phyloP scores from a whole-genome alignment of 805 yeast genomes.

The Myxozyma lipomycoides region DNA sequence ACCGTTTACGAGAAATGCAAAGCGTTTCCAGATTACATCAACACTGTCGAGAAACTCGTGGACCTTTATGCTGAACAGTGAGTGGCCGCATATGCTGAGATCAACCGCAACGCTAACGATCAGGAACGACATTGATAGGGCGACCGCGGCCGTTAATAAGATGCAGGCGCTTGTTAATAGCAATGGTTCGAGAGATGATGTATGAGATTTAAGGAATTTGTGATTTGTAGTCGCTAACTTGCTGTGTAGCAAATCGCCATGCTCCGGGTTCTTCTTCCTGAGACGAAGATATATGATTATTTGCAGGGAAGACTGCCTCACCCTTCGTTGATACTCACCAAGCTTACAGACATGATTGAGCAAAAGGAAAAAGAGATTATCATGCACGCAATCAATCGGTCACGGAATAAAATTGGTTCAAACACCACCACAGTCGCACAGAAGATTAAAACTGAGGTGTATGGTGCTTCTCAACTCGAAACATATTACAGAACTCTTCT shows the following conservation, averaged over 20 bases:
- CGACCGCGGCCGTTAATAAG: slow-evolving; percentile 28
- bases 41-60: slow-evolving; percentile 26
- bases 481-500: slow-evolving; percentile 53
- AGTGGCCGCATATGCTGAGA: slow-evolving; percentile 1
- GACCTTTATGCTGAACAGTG: slow-evolving; percentile 22
- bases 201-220: slow-evolving; percentile 2
- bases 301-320: slow-evolving; percentile 34
- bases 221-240: neutral
- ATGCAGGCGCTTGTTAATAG: slow-evolving; percentile 22
- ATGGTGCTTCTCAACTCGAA: slow-evolving; percentile 48
- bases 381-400: slow-evolving; percentile 26
- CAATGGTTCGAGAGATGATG: slow-evolving; percentile 23
- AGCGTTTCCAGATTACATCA: slow-evolving; percentile 26
- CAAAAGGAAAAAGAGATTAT: slow-evolving; percentile 31
- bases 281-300: slow-evolving; percentile 30
- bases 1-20: slow-evolving; percentile 28
- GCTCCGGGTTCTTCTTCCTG: slow-evolving; percentile 34
- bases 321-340: slow-evolving; percentile 30
- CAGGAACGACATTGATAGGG: slow-evolving; percentile 29
- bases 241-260: slow-evolving; percentile 16
- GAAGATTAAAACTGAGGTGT: slow-evolving; percentile 47
- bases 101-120: neutral
- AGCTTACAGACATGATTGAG: slow-evolving; percentile 39
- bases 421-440: slow-evolving; percentile 29
- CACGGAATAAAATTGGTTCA: slow-evolving; percentile 30